Evolutionary conservation across 2,329 filamentous ascomycete genomes (phyloP).

Genomic region (Drechmeria coniospora): DNA sequence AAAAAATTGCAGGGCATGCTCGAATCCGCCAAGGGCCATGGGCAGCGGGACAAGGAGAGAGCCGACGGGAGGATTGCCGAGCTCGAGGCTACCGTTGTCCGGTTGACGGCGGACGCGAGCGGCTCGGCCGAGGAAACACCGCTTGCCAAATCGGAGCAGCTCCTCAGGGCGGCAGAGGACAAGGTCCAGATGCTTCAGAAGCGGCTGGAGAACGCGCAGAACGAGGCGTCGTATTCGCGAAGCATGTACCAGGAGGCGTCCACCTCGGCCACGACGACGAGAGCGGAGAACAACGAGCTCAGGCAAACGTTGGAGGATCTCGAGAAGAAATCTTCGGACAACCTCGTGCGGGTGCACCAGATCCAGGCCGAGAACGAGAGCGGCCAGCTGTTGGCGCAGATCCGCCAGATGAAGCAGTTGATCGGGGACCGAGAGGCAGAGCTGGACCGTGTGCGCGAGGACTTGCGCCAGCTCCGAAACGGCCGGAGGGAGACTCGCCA

Average conservation of each 20-base stretch:
- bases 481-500: conserved; percentile 40
- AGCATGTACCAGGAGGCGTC: conserved; percentile 44
- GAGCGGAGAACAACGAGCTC: conserved; percentile 30
- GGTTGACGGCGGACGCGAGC: conserved; percentile 12
- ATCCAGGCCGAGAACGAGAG: conserved; percentile 24
- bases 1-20: conserved; percentile 20
- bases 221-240: conserved; percentile 40
- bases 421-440: conserved; percentile 36
- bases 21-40: conserved; percentile 11
- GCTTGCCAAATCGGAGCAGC: conserved; percentile 13
- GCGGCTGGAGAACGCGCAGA: conserved; percentile 23
- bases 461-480: conserved; percentile 30
- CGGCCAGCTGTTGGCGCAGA: conserved; percentile 20
- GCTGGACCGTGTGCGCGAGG: conserved; percentile 30
- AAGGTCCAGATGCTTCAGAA: conserved; percentile 25
- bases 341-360: conserved; percentile 29
- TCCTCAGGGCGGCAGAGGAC: conserved; percentile 20
- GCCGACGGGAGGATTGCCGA: conserved; percentile 20
- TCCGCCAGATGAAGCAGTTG: conserved; percentile 24
- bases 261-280: conserved; percentile 27
- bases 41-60: conserved; percentile 20
- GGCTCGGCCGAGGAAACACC: conserved; percentile 11
- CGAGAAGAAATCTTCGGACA: conserved; percentile 25
- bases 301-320: conserved; percentile 25
- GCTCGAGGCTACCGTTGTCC: conserved; percentile 18